Base-by-base conservation (phyloP, 371 early-diverging fungal genomes). In the Mucor mucedo region DNA sequence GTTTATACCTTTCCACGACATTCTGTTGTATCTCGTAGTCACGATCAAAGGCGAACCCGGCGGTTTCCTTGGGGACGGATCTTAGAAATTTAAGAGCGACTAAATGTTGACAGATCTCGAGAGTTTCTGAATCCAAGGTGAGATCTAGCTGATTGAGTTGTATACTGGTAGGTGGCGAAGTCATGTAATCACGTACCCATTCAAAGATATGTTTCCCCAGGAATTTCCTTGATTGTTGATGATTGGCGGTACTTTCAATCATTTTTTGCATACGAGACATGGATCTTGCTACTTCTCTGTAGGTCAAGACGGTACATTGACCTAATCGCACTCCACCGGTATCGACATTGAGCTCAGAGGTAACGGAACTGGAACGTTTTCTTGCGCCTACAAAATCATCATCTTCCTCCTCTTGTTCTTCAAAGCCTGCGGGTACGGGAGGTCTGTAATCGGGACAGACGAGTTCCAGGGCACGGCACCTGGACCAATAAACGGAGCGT, bases 401-500 rank as follows among this genome's bases (percentile, higher is more conserved):
- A 7, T 52, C 33, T 2, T 55, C 62, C 4, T 41, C 53, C 2
- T 56, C 57, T 8, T 68, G 59, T 55, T 68, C 63, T 48, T 68
- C 45, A 35, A 63, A 68, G 5, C 60, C 66, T 8, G 33, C 16
- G 5, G 66, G 66, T 3, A 61, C 35, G 11, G 62, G 61, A 1
- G 67, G 62, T 53, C 62, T 50, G 33, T 47, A 67, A 6, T 57
- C 58, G 9, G 68, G 68, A 48, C 49, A 38, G 1, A 27, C 44
- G 2, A 45, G 4, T 21, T 62, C 62, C 2, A 67, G 29, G 1
- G 63, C 52, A 16, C 54, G 52, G 28, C 68, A 67, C 0, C 58
- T 42, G 28, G 62, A 67, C 68, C 68, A 67, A 41, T 67, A 67
- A 1, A 67, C 68, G 0, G 68, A 57, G 6, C 54, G 47, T 30